phyloP scores from a whole-genome alignment of 106 monocot species.

The Phalaenopsis equestris region DNA sequence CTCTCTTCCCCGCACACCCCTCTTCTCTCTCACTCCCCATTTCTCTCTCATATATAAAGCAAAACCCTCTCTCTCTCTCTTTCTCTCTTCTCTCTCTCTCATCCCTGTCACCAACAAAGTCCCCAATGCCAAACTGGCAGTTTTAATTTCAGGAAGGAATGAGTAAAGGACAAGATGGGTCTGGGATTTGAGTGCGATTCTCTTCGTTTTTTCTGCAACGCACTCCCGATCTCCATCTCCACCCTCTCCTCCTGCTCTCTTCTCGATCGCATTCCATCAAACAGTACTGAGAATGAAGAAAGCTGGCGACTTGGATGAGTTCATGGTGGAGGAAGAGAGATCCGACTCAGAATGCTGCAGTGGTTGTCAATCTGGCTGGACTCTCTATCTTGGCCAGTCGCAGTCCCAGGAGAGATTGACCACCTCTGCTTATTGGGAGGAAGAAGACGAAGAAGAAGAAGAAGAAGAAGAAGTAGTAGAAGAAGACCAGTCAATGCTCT shows the following conservation, averaged over 20 bases:
- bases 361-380: slow-evolving; percentile 92
- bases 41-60: neutral
- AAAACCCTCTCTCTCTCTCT: slow-evolving; percentile 72
- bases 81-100: slow-evolving; percentile 83
- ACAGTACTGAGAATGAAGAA: slow-evolving; percentile 9
- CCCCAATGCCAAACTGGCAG: slow-evolving; percentile 40
- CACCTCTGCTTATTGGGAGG: slow-evolving; percentile 11
- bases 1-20: neutral
- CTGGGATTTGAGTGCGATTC: slow-evolving; percentile 39
- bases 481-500: slow-evolving; percentile 86
- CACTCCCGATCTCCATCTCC: neutral
- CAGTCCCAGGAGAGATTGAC: slow-evolving; percentile 22
- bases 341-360: slow-evolving; percentile 59
- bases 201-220: slow-evolving; percentile 8
- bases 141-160: slow-evolving; percentile 35
- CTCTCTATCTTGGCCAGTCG: slow-evolving; percentile 65
- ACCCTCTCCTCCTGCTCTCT: neutral
- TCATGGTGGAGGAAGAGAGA: slow-evolving; percentile 7
- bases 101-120: slow-evolving; percentile 47
- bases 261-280: neutral
- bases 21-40: neutral
- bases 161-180: slow-evolving; percentile 40
- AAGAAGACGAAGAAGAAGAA: slow-evolving; percentile 32
- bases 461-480: slow-evolving; percentile 63
- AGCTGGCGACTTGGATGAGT: slow-evolving; percentile 2